Base-by-base conservation (phyloP, 2,329 filamentous ascomycete genomes). In the Colletotrichum echinochloae region DNA sequence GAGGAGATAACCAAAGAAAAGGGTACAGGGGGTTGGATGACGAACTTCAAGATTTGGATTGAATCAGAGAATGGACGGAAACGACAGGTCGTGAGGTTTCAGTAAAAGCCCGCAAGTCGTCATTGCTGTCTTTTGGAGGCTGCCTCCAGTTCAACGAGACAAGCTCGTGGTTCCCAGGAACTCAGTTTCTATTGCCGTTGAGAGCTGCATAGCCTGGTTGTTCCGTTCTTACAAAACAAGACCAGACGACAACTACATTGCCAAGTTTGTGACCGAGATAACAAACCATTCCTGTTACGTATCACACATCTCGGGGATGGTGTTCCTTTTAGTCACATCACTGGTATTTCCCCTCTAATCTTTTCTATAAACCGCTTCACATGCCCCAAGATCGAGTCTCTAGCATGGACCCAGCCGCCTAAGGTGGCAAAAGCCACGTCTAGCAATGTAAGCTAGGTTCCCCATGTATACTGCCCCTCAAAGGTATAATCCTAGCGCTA, bases 181-280 rank as follows among this genome's bases (percentile, higher is more conserved):
- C 12, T 26, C 48, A 11, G 11, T 49, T 11, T 28, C 6, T 16
- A 2, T 18, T 49, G 12, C 23, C 26, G 23, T 11, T 8, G 0
- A n/a, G 14, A n/a, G 6, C 18, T 49, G 28, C 4, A 7, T 14
- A 16, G 5, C 1, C 23, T 26, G 23, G 11, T 3, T 14, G 14
- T 28, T 1, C 0, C 8, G 2, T 28, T 49, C 12, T 1, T 16
- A 3, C n/a, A 7, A 6, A 26, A 26, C 5, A 48, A 26, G 0
- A 6, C 4, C 12, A 14, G 23, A 2, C 23, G n/a, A 16, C 11
- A 14, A 14, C 11, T 11, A 3, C 12, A 12, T 26, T 48, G 5
- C 1, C n/a, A 48, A 26, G 23, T 48, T 12, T 26, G 5, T 48
- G 12, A 1, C 4, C 4, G 6, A 41, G 20, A 23, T 12, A 26